These are phyloP conservation scores for Haematococcus lacustris DNA, from an alignment of 139 green algal species.

Conservation along the genomic window DNA sequence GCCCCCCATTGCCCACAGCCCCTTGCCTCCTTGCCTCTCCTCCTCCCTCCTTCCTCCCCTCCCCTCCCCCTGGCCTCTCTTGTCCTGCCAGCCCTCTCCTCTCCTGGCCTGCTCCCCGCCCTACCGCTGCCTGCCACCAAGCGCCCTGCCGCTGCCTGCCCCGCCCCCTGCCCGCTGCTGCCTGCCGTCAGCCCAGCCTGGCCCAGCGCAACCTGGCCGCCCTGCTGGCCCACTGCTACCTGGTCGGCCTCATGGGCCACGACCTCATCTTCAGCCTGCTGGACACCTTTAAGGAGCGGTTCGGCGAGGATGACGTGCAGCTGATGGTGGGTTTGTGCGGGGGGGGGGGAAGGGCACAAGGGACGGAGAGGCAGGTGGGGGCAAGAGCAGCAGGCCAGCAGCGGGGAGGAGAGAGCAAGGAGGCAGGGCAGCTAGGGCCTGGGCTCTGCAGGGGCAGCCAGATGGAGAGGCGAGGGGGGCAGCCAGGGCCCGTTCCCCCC, in stretches of 20 bases:
- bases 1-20: neutral
- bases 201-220: conserved; percentile 50
- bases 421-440: no score
- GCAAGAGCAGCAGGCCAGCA: no score
- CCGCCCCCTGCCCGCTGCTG: neutral
- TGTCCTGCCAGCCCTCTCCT: neutral
- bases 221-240: conserved; percentile 52
- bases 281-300: conserved; percentile 18
- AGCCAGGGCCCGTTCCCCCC: no score
- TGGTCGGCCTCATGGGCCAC: conserved; percentile 36
- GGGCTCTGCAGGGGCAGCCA: no score
- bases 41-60: no score
- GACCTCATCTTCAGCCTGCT: conserved; percentile 45
- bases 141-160: conserved; percentile 5
- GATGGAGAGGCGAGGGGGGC: no score
- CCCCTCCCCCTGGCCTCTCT: neutral
- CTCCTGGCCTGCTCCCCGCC: neutral
- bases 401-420: no score
- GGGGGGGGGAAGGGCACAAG: no score
- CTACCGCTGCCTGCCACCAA: neutral
- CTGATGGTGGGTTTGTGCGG: conserved; percentile 33
- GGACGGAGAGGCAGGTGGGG: no score
- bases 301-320: conserved; percentile 58
- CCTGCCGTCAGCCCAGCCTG: conserved; percentile 14
- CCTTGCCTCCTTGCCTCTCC: neutral